Percentiles rank a stretch among this genome's conserved stretches.
Evolutionary conservation across 2,329 filamentous ascomycete species (phyloP).

Genomic region (Monosporascus sp.): DNA sequence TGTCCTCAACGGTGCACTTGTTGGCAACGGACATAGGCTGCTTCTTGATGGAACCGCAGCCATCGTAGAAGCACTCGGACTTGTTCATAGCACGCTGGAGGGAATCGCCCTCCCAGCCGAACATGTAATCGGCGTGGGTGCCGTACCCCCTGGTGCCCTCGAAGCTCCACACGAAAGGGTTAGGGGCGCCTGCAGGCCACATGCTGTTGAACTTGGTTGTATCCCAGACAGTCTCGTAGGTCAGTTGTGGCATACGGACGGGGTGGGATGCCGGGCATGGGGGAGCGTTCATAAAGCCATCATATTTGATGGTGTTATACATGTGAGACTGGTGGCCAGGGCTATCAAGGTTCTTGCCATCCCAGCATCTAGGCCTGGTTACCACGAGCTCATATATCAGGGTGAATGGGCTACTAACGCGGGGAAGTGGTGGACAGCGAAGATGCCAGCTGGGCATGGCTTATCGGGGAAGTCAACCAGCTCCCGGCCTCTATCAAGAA

Average conservation of each 20-base stretch:
- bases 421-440: constrained; percentile 37
- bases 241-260: constrained; percentile 36
- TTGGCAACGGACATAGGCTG: constrained; percentile 26
- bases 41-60: constrained; percentile 28
- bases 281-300: constrained; percentile 17
- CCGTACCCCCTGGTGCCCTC: constrained; percentile 30
- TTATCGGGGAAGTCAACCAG: constrained; percentile 33
- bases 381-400: neutral
- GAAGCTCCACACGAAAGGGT: constrained; percentile 29
- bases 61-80: constrained; percentile 37
- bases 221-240: constrained; percentile 43
- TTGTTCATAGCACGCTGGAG: constrained; percentile 32
- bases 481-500: constrained; percentile 33
- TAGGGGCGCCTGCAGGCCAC: constrained; percentile 28
- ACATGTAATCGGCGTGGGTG: constrained; percentile 33
- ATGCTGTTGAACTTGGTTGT: constrained; percentile 35
- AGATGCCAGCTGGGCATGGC: constrained; percentile 37
- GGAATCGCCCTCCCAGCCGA: constrained; percentile 28
- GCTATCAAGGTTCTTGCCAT: constrained; percentile 18
- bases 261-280: constrained; percentile 23
- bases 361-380: constrained; percentile 12
- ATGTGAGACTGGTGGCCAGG: constrained; percentile 15
- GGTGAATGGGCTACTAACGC: constrained; percentile 19
- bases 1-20: constrained; percentile 25
- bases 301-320: constrained; percentile 20